Evolutionary conservation across 495 filamentous ascomycete species (phyloP).

Genomic region (Aspergillus haitiensis): DNA sequence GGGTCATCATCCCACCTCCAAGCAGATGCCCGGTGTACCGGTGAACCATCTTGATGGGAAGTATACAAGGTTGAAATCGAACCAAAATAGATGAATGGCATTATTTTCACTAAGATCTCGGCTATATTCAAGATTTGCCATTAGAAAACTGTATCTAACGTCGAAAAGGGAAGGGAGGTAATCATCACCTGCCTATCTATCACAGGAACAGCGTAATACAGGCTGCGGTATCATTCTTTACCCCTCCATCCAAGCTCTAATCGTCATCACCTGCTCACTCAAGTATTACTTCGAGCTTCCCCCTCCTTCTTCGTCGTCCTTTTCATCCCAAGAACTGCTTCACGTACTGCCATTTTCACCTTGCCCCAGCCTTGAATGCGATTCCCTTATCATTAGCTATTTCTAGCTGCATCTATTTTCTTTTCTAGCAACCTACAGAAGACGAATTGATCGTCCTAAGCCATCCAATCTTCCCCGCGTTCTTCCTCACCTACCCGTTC

Average conservation of each 20-base stretch:
- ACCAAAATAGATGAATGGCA: background rate
- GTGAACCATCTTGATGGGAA: constrained; percentile 16
- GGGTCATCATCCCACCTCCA: constrained; percentile 12
- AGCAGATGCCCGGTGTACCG: constrained; percentile 27
- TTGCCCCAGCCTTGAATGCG: background rate
- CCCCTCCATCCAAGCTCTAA: background rate
- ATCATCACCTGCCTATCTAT: constrained; percentile 6
- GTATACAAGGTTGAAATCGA: background rate
- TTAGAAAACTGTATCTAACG: background rate
- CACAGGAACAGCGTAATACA: background rate
- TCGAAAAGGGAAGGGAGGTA: background rate
- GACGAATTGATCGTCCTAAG: constrained; percentile 12
- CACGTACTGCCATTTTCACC: constrained; percentile 11
- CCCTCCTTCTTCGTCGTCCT: constrained; percentile 5
- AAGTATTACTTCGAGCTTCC: too few species aligned
- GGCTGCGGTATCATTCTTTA: too few species aligned
- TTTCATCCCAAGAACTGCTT: constrained; percentile 5
- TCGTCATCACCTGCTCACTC: too few species aligned
- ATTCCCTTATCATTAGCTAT: constrained; percentile 6
- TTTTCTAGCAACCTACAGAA: constrained; percentile 1
- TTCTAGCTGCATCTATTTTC: background rate
- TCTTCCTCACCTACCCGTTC: constrained; percentile 25
- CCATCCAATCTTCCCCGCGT: constrained; percentile 21
- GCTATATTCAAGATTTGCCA: background rate
- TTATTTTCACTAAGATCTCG: background rate